phyloP scores from a whole-genome alignment of 2,329 filamentous ascomycete genomes.

The Sordariomycetes sp. region DNA sequence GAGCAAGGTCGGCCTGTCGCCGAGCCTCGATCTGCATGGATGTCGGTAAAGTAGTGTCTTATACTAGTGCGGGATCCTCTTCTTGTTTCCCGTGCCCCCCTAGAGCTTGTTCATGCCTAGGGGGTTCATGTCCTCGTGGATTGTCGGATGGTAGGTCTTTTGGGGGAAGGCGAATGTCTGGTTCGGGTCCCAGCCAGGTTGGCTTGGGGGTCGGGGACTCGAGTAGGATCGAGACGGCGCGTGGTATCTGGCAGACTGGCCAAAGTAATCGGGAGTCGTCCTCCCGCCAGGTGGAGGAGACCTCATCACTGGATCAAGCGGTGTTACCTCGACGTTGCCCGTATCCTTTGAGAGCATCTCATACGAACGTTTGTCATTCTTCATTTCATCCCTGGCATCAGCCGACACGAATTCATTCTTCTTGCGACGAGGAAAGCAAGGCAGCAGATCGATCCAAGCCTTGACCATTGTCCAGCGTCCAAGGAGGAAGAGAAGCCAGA shows the following conservation, averaged over 20 bases:
- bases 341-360: conserved; percentile 65
- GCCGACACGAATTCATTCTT: conserved; percentile 82
- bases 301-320: conserved; percentile 30
- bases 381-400: conserved; percentile 59
- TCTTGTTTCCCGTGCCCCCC: background rate
- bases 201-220: conserved; percentile 39
- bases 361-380: conserved; percentile 61
- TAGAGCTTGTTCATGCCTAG: conserved; percentile 39
- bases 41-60: background rate
- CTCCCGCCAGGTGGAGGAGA: conserved; percentile 24
- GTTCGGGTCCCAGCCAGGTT: conserved; percentile 30
- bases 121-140: conserved; percentile 36
- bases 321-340: conserved; percentile 45
- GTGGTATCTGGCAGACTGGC: conserved; percentile 43
- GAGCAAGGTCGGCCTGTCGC: too few species aligned
- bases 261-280: conserved; percentile 47
- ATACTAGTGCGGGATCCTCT: too few species aligned
- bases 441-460: conserved; percentile 67
- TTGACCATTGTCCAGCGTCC: conserved; percentile 76
- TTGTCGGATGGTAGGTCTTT: conserved; percentile 8
- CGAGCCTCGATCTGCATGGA: too few species aligned
- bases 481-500: conserved; percentile 78
- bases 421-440: conserved; percentile 33
- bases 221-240: conserved; percentile 47
- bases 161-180: conserved; percentile 24